Evolutionary conservation across 306 rosid genomes (phyloP).

Genomic region (peach (Prunus persica)): Prunus_persica_NCBIv2 NC_034013.1:12662501-12663000

Average conservation of each 20-base stretch:
- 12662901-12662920: conserved; percentile 51
- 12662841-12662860: conserved; percentile 74
- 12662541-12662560: conserved; percentile 45
- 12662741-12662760: conserved; percentile 54
- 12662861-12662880: conserved; percentile 93
- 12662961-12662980: neutral
- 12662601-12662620: conserved; percentile 82
- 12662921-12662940: conserved; percentile 8
- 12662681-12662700: conserved; percentile 87
- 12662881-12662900: conserved; percentile 80
- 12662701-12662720: conserved; percentile 46
- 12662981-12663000: neutral
- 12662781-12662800: conserved; percentile 68
- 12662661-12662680: conserved; percentile 52
- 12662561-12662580: conserved; percentile 41
- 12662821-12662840: conserved; percentile 65
- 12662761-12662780: conserved; percentile 65
- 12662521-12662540: conserved; percentile 38
- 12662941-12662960: neutral
- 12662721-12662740: conserved; percentile 45
- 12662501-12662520: conserved; percentile 62
- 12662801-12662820: conserved; percentile 85
- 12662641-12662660: conserved; percentile 87
- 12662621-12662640: conserved; percentile 66
- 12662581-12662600: conserved; percentile 54